Evolutionary conservation across 257 asterid genomes (phyloP).

Genomic region (Petunia secreta): DNA sequence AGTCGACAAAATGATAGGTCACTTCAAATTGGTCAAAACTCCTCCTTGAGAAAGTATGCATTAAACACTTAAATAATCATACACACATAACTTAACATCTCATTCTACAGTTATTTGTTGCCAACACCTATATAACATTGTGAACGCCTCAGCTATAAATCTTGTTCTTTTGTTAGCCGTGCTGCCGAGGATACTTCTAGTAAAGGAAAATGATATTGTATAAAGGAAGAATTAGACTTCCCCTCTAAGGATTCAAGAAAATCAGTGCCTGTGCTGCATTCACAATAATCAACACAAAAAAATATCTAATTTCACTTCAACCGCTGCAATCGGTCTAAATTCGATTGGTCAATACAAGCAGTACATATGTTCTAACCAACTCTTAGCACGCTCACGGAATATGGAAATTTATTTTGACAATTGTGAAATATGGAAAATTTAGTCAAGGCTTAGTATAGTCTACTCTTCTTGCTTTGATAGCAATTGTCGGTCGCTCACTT

Average conservation of each 20-base stretch:
- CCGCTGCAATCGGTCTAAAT: not conserved
- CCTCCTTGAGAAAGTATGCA: not conserved
- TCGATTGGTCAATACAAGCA: not conserved
- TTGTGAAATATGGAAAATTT: no score
- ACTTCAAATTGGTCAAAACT: not conserved
- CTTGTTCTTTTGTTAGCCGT: not conserved
- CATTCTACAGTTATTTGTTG: constrained; percentile 10
- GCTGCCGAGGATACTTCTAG: not conserved
- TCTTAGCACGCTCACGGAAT: not conserved
- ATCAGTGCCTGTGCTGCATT: not conserved
- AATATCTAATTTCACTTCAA: not conserved
- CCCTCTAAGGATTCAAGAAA: not conserved
- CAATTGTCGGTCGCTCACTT: not conserved
- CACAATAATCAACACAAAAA: not conserved
- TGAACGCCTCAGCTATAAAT: not conserved
- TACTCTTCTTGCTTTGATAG: constrained; percentile 11
- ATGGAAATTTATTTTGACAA: no score
- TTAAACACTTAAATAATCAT: not conserved
- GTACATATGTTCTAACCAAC: not conserved
- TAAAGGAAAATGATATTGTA: not conserved
- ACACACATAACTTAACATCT: not conserved
- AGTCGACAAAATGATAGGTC: not conserved
- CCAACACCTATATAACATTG: constrained; percentile 18
- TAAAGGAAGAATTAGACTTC: not conserved
- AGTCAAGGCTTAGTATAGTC: not conserved